Evolutionary conservation across 2,329 filamentous ascomycete species (phyloP).

Genomic region (Chrysosporium queenslandicum): DNA sequence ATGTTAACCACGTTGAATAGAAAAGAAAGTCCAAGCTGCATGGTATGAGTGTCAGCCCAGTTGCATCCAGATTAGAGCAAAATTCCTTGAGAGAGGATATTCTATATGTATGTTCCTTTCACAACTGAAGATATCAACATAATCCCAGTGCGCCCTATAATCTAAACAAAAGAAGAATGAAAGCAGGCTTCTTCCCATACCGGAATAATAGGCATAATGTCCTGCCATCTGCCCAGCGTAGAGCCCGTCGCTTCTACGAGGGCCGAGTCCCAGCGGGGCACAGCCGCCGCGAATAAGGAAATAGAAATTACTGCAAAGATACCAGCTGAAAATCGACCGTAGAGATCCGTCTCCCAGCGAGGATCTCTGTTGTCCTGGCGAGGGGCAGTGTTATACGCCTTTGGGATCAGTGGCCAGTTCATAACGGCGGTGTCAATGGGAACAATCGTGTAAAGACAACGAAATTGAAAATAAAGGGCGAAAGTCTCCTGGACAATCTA

Average conservation of each 20-base stretch:
- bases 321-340: slow-evolving; percentile 19
- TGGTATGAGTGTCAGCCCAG: background rate
- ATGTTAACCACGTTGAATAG: slow-evolving; percentile 17
- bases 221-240: slow-evolving; percentile 25
- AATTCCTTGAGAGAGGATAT: background rate
- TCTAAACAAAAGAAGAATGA: background rate
- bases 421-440: background rate
- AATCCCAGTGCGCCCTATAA: too few species aligned
- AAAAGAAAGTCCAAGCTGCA: slow-evolving; percentile 18
- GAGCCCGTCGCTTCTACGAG: slow-evolving; percentile 23
- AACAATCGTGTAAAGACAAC: background rate
- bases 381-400: background rate
- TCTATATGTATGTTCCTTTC: background rate
- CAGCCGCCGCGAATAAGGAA: slow-evolving; percentile 23
- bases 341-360: slow-evolving; percentile 15
- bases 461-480: background rate
- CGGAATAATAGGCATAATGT: slow-evolving; percentile 24
- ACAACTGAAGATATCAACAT: background rate
- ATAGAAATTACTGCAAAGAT: slow-evolving; percentile 21
- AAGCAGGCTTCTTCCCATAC: slow-evolving; percentile 14
- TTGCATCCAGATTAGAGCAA: background rate
- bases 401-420: background rate
- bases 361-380: slow-evolving; percentile 2
- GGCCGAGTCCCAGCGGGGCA: slow-evolving; percentile 23
- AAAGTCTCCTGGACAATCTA: slow-evolving; percentile 9